Conservation (phyloP, 345 rosid genomes). For the Combretum micranthum region DNA sequence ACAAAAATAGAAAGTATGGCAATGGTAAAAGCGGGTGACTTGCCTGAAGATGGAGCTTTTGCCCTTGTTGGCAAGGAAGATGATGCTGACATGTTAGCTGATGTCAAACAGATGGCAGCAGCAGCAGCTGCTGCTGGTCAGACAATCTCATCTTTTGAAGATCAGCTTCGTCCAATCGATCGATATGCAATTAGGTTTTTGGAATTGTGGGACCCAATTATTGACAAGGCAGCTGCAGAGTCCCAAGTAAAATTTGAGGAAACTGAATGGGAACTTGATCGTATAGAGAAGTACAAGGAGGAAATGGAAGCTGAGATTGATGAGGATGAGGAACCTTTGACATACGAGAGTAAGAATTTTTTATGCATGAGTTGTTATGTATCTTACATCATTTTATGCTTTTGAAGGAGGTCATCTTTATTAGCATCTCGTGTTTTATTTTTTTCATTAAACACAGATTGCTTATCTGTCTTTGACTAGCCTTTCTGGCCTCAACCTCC, state of each 20-base stretch:
- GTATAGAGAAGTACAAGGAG: slow-evolving; percentile 88
- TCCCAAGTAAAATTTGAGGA: slow-evolving; percentile 74
- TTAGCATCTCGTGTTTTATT: background rate
- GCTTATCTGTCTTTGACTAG: background rate
- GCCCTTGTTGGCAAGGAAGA: slow-evolving; percentile 66
- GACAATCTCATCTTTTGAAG: slow-evolving; percentile 77
- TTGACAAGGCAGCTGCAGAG: slow-evolving; percentile 65
- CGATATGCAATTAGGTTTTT: slow-evolving; percentile 79
- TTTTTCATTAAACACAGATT: background rate
- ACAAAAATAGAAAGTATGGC: slow-evolving; percentile 33
- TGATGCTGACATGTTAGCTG: slow-evolving; percentile 79
- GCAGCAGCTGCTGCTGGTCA: slow-evolving; percentile 95
- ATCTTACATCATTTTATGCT: background rate
- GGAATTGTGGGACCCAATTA: slow-evolving; percentile 94
- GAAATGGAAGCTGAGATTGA: slow-evolving; percentile 99
- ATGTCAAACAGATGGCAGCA: slow-evolving; percentile 92
- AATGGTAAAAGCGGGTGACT: slow-evolving; percentile 23
- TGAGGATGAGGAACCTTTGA: slow-evolving; percentile 95
- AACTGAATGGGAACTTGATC: slow-evolving; percentile 97
- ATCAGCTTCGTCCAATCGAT: slow-evolving; percentile 89
- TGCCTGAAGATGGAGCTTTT: slow-evolving; percentile 49
- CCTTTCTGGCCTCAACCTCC: background rate
- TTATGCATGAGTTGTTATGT: background rate
- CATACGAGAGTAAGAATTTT: slow-evolving; percentile 81
- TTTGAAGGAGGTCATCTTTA: background rate